Base-by-base conservation (phyloP, 371 early-diverging fungal genomes). In the Encephalitozoon cuniculi region DNA sequence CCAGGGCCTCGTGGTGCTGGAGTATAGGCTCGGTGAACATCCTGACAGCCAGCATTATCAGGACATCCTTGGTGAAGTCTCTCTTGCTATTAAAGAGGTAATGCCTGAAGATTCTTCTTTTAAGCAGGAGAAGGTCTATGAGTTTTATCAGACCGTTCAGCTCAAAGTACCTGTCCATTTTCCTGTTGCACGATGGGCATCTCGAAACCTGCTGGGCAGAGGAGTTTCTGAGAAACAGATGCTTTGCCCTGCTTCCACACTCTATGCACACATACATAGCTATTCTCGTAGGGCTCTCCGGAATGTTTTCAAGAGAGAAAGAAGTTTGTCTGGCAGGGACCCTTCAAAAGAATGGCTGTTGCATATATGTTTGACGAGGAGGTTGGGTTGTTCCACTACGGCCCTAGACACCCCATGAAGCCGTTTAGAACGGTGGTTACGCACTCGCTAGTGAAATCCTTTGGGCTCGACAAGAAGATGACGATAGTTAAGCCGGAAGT, bases 391-490 rank as follows among this genome's bases (percentile, higher is more conserved):
- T 91, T 90, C 81, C 89, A 89, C 71, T 94, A 91, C 86, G 92
- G 91, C 54, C 46, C 68, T 34, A 74, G 73, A 30, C 95, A 95
- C 85, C 96, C 96, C 4, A 99, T 99, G 99, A 99, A 99, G 82
- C 98, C 99, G 8, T 93, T 94, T 65, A 89, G 99, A 74, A 91
- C 97, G 83, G 91, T 92, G 67, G 91, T 99, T 89, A 92, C 94
- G 30, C 95, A 99, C 85, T 92, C 92, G 79, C 87, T 99, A 70
- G 91, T 99, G 40, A 87, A 93, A 55, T 91, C 91, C 46, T 97
- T 95, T 86, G 93, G 91, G 4, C 86, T 99, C 15, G 91, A 94
- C 80, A 92, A 93, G 77, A 89, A 95, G 74, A 89, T 99, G 91
- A 89, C 89, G 59, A 89, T 94, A 4, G 66, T 81, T 59, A 92